A percentile compares a stretch with the other conserved stretches of the same genome.
Evolutionary conservation across 1,139 yeast genomes (phyloP).

Genomic region (Pichia sp.): DNA sequence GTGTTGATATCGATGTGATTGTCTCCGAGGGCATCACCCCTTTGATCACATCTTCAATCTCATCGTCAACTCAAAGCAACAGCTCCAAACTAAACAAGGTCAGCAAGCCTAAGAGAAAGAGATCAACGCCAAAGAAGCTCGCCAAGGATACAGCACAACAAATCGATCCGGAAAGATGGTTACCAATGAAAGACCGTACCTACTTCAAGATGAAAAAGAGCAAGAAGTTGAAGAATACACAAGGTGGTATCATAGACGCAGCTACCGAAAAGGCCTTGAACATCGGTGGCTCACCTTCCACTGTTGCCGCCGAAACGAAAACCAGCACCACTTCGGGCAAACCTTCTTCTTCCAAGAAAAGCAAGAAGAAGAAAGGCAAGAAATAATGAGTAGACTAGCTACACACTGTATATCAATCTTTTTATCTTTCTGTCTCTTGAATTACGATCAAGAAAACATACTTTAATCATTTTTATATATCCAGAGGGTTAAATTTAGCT

Average conservation of each 20-base stretch:
- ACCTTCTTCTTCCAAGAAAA: conserved; percentile 26
- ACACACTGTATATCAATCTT: not conserved
- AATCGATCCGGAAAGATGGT: conserved; percentile 79
- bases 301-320: conserved; percentile 14
- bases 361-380: conserved; percentile 22
- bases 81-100: not conserved
- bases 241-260: conserved; percentile 67
- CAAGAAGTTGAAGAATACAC: conserved; percentile 53
- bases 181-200: conserved; percentile 80
- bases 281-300: conserved; percentile 22
- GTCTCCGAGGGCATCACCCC: conserved; percentile 38
- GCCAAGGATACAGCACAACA: conserved; percentile 40
- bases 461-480: not conserved
- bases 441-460: not conserved
- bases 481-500: conserved; percentile 2
- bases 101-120: conserved; percentile 31
- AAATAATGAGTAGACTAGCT: conserved; percentile 10
- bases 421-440: not conserved
- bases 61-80: conserved; percentile 1
- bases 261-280: conserved; percentile 41
- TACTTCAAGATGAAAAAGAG: conserved; percentile 75
- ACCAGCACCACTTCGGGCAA: conserved; percentile 19
- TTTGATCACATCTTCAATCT: conserved; percentile 23
- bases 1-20: conserved; percentile 33
- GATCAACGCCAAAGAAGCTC: conserved; percentile 36